A percentile compares a stretch with the other conserved stretches of the same genome.
Conservation (phyloP, 345 rosid species). For the Syzygium aqueum region DNA sequence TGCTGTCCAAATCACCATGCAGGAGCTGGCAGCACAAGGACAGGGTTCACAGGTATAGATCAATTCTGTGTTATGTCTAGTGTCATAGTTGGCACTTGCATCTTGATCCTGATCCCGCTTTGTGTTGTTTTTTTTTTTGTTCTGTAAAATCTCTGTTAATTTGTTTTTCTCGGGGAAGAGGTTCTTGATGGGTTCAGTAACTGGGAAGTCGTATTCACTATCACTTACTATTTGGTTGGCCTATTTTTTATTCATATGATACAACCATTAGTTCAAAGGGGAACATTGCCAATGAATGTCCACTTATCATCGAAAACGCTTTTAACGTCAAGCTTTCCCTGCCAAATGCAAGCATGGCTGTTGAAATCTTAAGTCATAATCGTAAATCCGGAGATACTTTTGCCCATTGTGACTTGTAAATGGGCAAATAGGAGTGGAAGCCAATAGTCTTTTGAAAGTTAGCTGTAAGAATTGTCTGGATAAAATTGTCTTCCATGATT, state of each 20-base stretch:
- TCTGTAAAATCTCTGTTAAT: neutral
- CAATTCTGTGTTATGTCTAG: neutral
- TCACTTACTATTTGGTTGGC: too few species aligned
- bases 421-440: neutral
- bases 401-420: neutral
- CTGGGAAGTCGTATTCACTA: neutral
- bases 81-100: neutral
- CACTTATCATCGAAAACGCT: neutral
- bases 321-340: neutral
- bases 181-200: neutral
- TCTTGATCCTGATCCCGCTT: neutral
- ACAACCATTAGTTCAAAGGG: neutral
- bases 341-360: neutral
- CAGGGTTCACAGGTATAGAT: constrained; percentile 52
- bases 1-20: constrained; percentile 70
- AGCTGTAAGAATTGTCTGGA: neutral
- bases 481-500: neutral
- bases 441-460: neutral
- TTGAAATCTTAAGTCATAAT: neutral
- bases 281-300: neutral
- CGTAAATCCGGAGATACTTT: neutral
- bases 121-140: neutral
- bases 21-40: constrained; percentile 76
- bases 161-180: neutral
- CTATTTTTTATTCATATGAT: neutral